Percentiles rank a stretch among this genome's conserved stretches.
These are phyloP conservation scores for Stephanodiscus triporus DNA, from an alignment of 108 stramenopile genomes.

Conservation along the genomic window DNA sequence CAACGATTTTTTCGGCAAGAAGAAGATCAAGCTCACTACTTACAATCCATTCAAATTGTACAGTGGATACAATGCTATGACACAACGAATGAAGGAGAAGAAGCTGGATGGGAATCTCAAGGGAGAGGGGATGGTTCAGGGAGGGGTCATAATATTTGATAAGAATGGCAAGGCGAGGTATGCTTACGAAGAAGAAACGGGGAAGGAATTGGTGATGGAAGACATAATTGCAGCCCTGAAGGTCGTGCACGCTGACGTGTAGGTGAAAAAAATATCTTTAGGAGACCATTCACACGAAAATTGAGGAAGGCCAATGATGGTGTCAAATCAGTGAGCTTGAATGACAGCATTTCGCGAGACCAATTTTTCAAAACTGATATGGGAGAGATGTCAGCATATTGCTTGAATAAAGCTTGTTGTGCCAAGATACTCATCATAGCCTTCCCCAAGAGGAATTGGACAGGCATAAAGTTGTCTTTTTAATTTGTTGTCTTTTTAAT, in stretches of 20 bases:
- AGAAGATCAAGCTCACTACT: conserved; percentile 33
- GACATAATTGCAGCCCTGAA: conserved; percentile 59
- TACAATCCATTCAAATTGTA: conserved; percentile 64
- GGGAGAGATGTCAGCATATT: neutral
- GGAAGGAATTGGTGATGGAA: conserved; percentile 56
- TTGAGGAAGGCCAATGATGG: neutral
- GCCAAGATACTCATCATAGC: neutral
- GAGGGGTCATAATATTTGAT: conserved; percentile 81
- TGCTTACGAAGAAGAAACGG: conserved; percentile 78
- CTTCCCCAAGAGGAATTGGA: no score
- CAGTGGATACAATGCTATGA: conserved; percentile 43
- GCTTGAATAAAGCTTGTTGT: conserved; percentile 15
- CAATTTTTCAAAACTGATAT: neutral
- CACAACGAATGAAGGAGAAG: conserved; percentile 48
- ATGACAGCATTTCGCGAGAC: conserved; percentile 6
- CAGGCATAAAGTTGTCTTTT: no score
- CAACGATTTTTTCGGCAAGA: conserved; percentile 65
- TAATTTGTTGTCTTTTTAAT: no score
- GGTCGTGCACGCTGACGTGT: conserved; percentile 11
- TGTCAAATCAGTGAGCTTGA: conserved; percentile 7
- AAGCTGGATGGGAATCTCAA: conserved; percentile 71
- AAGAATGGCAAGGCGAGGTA: conserved; percentile 58
- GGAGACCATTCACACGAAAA: neutral
- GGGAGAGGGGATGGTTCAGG: conserved; percentile 82
- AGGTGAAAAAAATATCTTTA: neutral